phyloP scores from a whole-genome alignment of 129 eudicot genomes.

The Flaveria brownii region DNA sequence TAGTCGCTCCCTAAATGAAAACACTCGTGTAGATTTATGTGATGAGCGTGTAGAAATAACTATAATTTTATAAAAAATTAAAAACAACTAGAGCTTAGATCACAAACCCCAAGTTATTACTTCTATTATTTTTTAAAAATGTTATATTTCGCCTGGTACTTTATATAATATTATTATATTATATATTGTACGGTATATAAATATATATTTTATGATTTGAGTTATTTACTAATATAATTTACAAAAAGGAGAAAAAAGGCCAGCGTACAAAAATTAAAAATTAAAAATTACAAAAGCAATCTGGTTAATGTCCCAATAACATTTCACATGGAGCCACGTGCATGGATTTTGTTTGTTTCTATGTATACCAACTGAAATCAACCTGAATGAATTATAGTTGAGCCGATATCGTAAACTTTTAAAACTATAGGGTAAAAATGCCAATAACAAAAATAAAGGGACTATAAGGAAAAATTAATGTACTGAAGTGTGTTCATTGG shows the following conservation, averaged over 20 bases:
- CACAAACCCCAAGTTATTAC: no score
- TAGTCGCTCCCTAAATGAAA: no score
- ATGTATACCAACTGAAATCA: not conserved
- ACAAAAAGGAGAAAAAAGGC: not conserved
- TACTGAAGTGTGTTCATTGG: not conserved
- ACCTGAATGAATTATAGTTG: not conserved
- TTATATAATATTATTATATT: no score
- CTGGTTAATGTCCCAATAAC: constrained; percentile 7
- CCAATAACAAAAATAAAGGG: not conserved
- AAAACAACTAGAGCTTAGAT: no score
- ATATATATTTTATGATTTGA: not conserved
- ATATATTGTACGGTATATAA: no score
- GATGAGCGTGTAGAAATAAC: no score
- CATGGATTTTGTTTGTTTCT: not conserved
- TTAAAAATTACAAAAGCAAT: not conserved
- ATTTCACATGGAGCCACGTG: constrained; percentile 31
- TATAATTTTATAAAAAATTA: no score
- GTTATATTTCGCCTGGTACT: no score
- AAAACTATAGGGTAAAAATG: not conserved
- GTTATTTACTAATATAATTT: not conserved
- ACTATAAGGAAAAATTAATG: not conserved
- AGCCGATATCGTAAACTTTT: not conserved
- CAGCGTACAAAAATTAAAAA: no score
- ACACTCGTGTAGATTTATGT: no score
- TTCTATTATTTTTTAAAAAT: no score